These are phyloP conservation scores for Epichloe scottii DNA, from an alignment of 2,329 filamentous ascomycete species.

Conservation along the genomic window DNA sequence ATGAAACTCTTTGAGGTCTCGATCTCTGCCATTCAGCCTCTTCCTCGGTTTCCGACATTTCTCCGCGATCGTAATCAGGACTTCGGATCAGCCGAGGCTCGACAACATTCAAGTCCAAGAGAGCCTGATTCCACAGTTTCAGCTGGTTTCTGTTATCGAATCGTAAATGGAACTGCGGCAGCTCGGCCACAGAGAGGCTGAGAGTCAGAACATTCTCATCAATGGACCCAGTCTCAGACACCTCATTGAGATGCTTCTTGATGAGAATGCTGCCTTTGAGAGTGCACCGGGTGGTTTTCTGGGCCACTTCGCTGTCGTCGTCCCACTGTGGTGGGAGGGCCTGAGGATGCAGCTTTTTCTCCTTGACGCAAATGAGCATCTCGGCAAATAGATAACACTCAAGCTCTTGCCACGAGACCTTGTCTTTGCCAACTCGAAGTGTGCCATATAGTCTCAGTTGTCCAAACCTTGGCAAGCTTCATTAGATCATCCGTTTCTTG, in stretches of 20 bases:
- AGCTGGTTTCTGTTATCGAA: constrained; percentile 77
- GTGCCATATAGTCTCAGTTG: constrained; percentile 83
- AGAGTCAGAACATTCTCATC: constrained; percentile 82
- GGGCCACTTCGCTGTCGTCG: constrained; percentile 41
- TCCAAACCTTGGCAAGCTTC: constrained; percentile 54
- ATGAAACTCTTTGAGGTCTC: constrained; percentile 60
- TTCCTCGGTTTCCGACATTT: constrained; percentile 74
- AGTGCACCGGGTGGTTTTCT: constrained; percentile 65
- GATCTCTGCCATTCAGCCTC: constrained; percentile 64
- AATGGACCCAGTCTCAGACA: constrained; percentile 53
- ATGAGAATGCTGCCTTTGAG: constrained; percentile 96
- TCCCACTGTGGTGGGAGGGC: constrained; percentile 53
- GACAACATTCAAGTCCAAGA: constrained; percentile 69
- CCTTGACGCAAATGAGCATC: constrained; percentile 99
- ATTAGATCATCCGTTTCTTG: constrained; percentile 1
- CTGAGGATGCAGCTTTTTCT: constrained; percentile 59
- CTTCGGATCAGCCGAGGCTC: constrained; percentile 52
- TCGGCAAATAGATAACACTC: constrained; percentile 96
- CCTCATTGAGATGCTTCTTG: constrained; percentile 91
- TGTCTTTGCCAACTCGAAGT: constrained; percentile 89
- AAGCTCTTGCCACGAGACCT: constrained; percentile 90
- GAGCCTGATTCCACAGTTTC: constrained; percentile 79
- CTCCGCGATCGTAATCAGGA: constrained; percentile 65
- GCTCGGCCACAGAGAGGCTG: constrained; percentile 78
- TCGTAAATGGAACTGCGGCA: constrained; percentile 86